Percentiles rank a stretch among this genome's conserved stretches.
phyloP scores from a whole-genome alignment of 768 basidiomycete genomes.

The Phylloporus arenicola region DNA sequence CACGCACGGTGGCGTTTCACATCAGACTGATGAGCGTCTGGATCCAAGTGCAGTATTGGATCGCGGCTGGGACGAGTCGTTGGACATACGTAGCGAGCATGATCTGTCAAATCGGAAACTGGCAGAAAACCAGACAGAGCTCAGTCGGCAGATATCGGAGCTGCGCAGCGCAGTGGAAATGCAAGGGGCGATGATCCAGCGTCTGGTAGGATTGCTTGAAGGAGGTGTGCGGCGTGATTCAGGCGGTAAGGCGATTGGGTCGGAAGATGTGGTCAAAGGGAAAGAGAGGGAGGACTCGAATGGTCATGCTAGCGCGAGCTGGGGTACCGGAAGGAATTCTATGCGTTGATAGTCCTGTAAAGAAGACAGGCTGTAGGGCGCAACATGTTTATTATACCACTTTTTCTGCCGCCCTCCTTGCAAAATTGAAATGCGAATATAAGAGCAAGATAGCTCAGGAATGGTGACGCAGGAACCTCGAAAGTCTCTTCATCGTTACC shows the following conservation, averaged over 20 bases:
- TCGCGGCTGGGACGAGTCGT: not conserved
- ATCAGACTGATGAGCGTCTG: conserved; percentile 2
- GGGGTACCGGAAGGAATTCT: conserved; percentile 8
- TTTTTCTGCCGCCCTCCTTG: not conserved
- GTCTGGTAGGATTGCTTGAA: conserved; percentile 18
- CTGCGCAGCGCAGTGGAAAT: conserved; percentile 50
- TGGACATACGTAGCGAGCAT: conserved; percentile 13
- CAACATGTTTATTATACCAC: not conserved
- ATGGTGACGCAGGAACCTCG: no score
- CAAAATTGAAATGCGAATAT: not conserved
- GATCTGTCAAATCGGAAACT: conserved; percentile 58
- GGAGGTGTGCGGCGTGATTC: not conserved
- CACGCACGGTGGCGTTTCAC: not conserved
- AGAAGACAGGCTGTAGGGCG: not conserved
- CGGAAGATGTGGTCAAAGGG: conserved; percentile 6
- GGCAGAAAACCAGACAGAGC: conserved; percentile 60
- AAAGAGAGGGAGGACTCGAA: conserved; percentile 12
- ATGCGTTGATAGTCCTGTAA: conserved; percentile 9
- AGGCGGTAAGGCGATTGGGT: not conserved
- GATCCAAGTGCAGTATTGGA: not conserved
- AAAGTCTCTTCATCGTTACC: not conserved
- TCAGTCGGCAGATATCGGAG: conserved; percentile 60
- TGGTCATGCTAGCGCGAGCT: not conserved
- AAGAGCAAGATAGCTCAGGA: no score
- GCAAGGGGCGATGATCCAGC: conserved; percentile 49